phyloP scores from a whole-genome alignment of 345 rosid genomes.

The Arabis hirsuta region DNA sequence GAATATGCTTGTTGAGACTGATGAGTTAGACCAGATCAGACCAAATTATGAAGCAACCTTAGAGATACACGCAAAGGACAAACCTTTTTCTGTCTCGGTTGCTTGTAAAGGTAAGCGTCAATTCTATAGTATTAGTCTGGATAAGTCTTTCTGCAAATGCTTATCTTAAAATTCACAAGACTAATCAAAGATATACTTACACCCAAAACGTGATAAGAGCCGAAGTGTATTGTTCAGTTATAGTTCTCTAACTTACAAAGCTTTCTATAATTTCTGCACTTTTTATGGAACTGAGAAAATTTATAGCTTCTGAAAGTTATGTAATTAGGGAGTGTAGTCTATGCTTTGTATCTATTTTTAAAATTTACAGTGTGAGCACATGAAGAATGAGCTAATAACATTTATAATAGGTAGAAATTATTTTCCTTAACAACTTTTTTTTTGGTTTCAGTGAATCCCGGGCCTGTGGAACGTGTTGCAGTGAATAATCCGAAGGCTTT shows the following conservation, averaged over 20 bases:
- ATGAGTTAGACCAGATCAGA: slow-evolving; percentile 50
- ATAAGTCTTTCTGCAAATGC: slow-evolving; percentile 8
- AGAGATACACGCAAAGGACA: slow-evolving; percentile 46
- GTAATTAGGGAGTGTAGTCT: slow-evolving; percentile 11
- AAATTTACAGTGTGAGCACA: background rate
- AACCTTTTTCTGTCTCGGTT: slow-evolving; percentile 45
- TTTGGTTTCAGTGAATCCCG: slow-evolving; percentile 58
- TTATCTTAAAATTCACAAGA: background rate
- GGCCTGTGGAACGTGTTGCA: slow-evolving; percentile 42
- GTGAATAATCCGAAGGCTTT: slow-evolving; percentile 38
- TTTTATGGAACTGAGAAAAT: background rate
- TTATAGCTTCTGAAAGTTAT: background rate
- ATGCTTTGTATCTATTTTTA: slow-evolving; percentile 18
- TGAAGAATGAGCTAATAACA: background rate
- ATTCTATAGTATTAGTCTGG: slow-evolving; percentile 16
- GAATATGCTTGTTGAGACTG: slow-evolving; percentile 52
- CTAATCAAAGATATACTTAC: background rate
- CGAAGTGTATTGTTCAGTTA: background rate
- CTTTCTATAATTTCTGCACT: background rate
- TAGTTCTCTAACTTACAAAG: background rate
- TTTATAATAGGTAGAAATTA: background rate
- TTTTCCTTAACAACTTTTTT: background rate
- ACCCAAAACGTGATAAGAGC: background rate
- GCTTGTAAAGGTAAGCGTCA: slow-evolving; percentile 58
- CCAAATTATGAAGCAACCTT: slow-evolving; percentile 56